Base-by-base conservation (phyloP, 202 grass and related monocot species). In the Cymbopogon flexuosus region DNA sequence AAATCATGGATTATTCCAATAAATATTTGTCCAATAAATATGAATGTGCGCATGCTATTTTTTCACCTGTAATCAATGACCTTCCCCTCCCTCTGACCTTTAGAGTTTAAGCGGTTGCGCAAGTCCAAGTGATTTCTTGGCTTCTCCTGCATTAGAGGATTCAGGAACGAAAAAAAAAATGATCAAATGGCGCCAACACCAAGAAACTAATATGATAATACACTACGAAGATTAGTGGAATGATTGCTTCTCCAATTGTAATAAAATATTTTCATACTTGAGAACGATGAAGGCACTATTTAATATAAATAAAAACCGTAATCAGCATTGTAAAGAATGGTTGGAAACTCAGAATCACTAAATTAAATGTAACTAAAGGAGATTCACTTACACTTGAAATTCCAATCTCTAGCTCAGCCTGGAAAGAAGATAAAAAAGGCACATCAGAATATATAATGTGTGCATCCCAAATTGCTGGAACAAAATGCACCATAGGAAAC, bases 11-110 rank as follows among this genome's bases (percentile, higher is more conserved):
- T 41, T 62, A n/a, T 57, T 68, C 19, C 31, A 24, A 4, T 27
- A 8, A 41, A 58, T 49, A 49, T 49, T 16, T 49, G 4, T 49
- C 5, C 4, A 49, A 4, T 49, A 49, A 49, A 6, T 8, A 68
- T 0, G 2, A 2, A 16, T 57, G 34, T 46, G 27, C 34, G 2
- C 15, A 2, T 56, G 23, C n/a, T 73, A 8, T n/a, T 15, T 79
- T 49, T 10, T 65, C 87, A 90, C 96, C 90, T 99, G 75, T 99
- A 96, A 90, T 99, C 96, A 76, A 99, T 99, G 83, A 99, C 85
- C 81, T 93, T 99, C 19, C 96, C 96, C 75, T 99, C 87, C 33
- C 92, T 93, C 66, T 93, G 90, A 35, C 90, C 96, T 87, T 84
- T 99, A n/a, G 96, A 99, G 82, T 99, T 93, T 34, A 99, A 88